These are phyloP conservation scores for Ophiostoma quercus DNA, from an alignment of 2,329 filamentous ascomycete species.

Conservation along the genomic window DNA sequence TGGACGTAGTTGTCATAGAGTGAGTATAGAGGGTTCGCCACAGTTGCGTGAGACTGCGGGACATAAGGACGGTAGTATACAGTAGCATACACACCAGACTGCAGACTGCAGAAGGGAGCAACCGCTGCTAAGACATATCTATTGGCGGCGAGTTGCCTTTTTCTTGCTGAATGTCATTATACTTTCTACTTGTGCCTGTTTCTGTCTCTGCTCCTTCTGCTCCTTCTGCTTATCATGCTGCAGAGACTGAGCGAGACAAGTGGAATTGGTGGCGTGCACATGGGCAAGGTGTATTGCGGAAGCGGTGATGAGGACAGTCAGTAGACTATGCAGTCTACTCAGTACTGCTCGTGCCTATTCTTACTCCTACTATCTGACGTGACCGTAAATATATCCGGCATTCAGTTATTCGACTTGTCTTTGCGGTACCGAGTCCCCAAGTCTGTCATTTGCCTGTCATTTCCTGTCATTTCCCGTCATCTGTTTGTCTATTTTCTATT, in stretches of 20 bases:
- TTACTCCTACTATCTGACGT: neutral
- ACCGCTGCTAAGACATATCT: neutral
- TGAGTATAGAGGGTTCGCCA: neutral
- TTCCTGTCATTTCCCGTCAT: neutral
- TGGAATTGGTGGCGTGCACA: neutral
- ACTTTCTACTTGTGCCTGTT: neutral
- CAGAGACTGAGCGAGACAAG: neutral
- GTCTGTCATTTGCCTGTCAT: neutral
- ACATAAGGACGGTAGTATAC: neutral
- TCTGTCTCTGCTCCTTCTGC: no score
- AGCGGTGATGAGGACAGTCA: no score
- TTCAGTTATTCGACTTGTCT: neutral
- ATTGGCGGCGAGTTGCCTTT: conserved; percentile 7
- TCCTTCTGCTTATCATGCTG: neutral
- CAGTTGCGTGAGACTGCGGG: conserved; percentile 9
- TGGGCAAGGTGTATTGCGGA: conserved; percentile 9
- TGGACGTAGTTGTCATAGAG: neutral
- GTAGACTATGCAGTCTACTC: neutral
- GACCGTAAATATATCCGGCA: neutral
- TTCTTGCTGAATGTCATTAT: neutral
- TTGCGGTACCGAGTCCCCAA: neutral
- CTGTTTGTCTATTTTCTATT: neutral
- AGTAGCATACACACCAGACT: no score
- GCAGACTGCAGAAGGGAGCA: neutral
- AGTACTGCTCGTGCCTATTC: neutral